Percentiles rank a stretch among this genome's conserved stretches.
phyloP scores from a whole-genome alignment of 108 stramenopile genomes.

The Conticribra guillardii region DNA sequence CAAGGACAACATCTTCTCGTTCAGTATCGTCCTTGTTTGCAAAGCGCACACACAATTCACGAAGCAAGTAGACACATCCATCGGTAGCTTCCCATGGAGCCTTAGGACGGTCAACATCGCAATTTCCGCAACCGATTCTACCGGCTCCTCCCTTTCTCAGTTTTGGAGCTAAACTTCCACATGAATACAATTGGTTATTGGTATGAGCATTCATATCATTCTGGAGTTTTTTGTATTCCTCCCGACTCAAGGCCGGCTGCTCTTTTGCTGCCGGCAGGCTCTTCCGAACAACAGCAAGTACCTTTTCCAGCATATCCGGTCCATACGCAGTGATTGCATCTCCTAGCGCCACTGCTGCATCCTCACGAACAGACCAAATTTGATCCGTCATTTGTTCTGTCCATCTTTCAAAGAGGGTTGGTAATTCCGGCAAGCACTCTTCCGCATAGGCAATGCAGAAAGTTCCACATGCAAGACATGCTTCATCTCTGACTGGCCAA shows the following conservation, averaged over 20 bases:
- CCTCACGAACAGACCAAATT: constrained; percentile 96
- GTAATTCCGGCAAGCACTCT: constrained; percentile 83
- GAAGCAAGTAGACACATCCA: constrained; percentile 91
- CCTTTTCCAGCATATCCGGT: constrained; percentile 63
- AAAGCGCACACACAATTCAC: constrained; percentile 66
- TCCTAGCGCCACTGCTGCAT: constrained; percentile 93
- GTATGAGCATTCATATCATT: constrained; percentile 84
- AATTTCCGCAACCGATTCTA: constrained; percentile 86
- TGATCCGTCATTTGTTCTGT: constrained; percentile 95
- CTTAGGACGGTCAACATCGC: constrained; percentile 84
- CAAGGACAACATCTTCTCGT: constrained; percentile 33
- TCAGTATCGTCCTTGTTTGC: constrained; percentile 51
- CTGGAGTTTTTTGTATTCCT: constrained; percentile 82
- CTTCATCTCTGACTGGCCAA: constrained; percentile 98
- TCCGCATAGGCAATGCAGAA: constrained; percentile 88
- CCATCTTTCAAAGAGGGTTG: constrained; percentile 89
- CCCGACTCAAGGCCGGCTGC: constrained; percentile 84
- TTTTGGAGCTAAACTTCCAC: constrained; percentile 95
- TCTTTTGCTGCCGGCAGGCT: constrained; percentile 73
- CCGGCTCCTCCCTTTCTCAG: constrained; percentile 88
- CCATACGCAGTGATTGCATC: constrained; percentile 86
- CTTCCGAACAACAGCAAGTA: constrained; percentile 47
- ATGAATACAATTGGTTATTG: constrained; percentile 86
- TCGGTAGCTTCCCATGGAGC: constrained; percentile 96
- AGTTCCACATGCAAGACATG: constrained; percentile 93